Percentiles rank a stretch among this genome's conserved stretches.
These are phyloP conservation scores for Eutrema japonicum DNA, from an alignment of 345 rosid genomes.

Conservation along the genomic window DNA sequence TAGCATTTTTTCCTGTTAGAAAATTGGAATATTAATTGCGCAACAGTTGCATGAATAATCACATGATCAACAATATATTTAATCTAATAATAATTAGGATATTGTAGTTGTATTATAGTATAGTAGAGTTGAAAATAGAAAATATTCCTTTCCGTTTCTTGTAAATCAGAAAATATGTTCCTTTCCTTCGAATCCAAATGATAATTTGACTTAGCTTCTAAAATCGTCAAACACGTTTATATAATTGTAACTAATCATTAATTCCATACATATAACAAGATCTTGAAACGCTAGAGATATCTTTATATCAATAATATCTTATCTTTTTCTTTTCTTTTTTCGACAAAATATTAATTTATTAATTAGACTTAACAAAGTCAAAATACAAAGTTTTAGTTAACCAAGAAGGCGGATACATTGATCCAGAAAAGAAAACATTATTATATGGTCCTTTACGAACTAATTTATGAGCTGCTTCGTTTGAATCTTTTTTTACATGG, in stretches of 20 bases:
- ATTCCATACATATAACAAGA: background rate
- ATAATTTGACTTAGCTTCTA: conserved; percentile 30
- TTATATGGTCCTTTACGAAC: too few species aligned
- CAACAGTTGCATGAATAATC: too few species aligned
- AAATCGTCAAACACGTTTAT: conserved; percentile 25
- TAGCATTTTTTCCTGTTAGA: too few species aligned
- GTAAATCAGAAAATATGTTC: conserved; percentile 39
- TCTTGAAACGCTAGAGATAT: background rate
- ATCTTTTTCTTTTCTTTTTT: background rate
- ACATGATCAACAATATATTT: background rate
- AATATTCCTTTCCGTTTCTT: conserved; percentile 40
- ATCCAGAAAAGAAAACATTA: too few species aligned
- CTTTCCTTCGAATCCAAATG: conserved; percentile 36
- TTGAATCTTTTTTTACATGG: too few species aligned
- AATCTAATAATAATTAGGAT: background rate
- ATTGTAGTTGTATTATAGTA: background rate
- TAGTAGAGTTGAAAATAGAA: conserved; percentile 26
- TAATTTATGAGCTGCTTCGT: too few species aligned
- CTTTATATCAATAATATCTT: too few species aligned
- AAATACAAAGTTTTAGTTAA: too few species aligned
- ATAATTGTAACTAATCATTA: background rate
- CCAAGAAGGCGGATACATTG: too few species aligned
- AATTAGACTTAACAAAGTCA: too few species aligned
- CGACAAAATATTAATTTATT: too few species aligned
- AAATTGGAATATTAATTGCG: too few species aligned